These are phyloP conservation scores for Fusarium sp. DNA, from an alignment of 2,329 filamentous ascomycete species.

Conservation along the genomic window DNA sequence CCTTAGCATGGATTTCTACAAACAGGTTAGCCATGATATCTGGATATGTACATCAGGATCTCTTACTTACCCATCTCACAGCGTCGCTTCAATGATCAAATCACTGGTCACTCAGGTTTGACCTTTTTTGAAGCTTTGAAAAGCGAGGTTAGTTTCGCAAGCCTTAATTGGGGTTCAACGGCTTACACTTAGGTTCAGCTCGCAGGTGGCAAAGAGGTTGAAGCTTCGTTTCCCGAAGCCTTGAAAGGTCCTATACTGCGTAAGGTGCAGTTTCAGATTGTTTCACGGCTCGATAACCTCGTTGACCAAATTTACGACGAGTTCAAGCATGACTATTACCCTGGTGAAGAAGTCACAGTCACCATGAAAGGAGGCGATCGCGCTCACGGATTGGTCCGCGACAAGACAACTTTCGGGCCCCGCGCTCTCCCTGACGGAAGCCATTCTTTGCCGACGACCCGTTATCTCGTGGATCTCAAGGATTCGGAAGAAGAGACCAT, in stretches of 20 bases:
- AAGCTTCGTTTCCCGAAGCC: slow-evolving; percentile 90
- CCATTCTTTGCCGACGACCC: slow-evolving; percentile 77
- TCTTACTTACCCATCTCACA: slow-evolving; percentile 54
- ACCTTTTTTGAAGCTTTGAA: slow-evolving; percentile 93
- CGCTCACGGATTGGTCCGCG: slow-evolving; percentile 80
- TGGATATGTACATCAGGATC: slow-evolving; percentile 7
- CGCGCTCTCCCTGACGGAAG: slow-evolving; percentile 74
- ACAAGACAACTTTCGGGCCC: slow-evolving; percentile 83
- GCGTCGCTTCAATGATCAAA: slow-evolving; percentile 94
- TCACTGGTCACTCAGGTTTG: slow-evolving; percentile 91
- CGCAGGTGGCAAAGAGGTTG: slow-evolving; percentile 87
- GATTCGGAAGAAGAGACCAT: slow-evolving; percentile 79
- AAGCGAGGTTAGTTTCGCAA: slow-evolving; percentile 78
- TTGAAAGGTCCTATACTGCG: slow-evolving; percentile 91
- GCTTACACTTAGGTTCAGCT: slow-evolving; percentile 62
- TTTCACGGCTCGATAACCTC: slow-evolving; percentile 87
- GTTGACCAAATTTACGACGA: slow-evolving; percentile 78
- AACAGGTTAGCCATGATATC: slow-evolving; percentile 72
- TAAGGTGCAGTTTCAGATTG: slow-evolving; percentile 90
- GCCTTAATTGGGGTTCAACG: neutral
- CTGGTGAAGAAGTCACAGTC: slow-evolving; percentile 85
- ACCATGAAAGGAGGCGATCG: slow-evolving; percentile 77
- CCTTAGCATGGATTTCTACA: slow-evolving; percentile 89
- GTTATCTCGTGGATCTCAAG: slow-evolving; percentile 84
- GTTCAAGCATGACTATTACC: slow-evolving; percentile 92